Percentiles rank a stretch among this genome's conserved stretches.
phyloP scores from a whole-genome alignment of 1,284 basidiomycete species.

The Tilletia caries region DNA sequence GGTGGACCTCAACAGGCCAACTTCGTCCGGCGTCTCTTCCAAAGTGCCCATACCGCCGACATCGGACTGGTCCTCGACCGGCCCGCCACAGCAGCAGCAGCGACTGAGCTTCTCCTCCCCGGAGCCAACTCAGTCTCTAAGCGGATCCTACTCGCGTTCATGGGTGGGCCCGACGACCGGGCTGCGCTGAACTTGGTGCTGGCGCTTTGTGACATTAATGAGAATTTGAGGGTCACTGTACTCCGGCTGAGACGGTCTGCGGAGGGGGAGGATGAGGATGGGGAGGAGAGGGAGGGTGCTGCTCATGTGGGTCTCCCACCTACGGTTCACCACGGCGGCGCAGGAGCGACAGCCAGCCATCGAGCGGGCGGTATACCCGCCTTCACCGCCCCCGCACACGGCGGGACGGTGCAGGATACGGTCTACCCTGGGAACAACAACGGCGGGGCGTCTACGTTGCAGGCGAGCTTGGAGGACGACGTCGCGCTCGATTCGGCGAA shows the following conservation, averaged over 20 bases:
- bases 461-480: conserved; percentile 42
- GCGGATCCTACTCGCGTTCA: conserved; percentile 80
- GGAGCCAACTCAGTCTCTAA: conserved; percentile 54
- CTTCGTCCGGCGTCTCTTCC: conserved; percentile 75
- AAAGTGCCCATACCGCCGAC: conserved; percentile 56
- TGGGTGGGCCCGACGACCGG: conserved; percentile 87
- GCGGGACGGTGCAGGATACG: conserved; percentile 28
- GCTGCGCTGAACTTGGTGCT: conserved; percentile 62
- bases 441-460: conserved; percentile 24
- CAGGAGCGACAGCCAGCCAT: conserved; percentile 19
- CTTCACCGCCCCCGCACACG: not conserved
- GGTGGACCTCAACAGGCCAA: conserved; percentile 57
- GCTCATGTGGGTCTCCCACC: conserved; percentile 31
- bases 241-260: conserved; percentile 31
- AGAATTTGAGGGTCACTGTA: conserved; percentile 29
- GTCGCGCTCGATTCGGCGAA: conserved; percentile 31
- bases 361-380: conserved; percentile 22
- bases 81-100: conserved; percentile 34
- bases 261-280: conserved; percentile 32
- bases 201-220: conserved; percentile 33
- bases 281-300: conserved; percentile 20
- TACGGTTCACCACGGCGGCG: conserved; percentile 37
- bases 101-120: conserved; percentile 14
- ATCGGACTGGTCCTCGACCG: conserved; percentile 78
- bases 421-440: conserved; percentile 37